Conservation (phyloP, 805 yeast species). For the Candida sanyiensis region DNA sequence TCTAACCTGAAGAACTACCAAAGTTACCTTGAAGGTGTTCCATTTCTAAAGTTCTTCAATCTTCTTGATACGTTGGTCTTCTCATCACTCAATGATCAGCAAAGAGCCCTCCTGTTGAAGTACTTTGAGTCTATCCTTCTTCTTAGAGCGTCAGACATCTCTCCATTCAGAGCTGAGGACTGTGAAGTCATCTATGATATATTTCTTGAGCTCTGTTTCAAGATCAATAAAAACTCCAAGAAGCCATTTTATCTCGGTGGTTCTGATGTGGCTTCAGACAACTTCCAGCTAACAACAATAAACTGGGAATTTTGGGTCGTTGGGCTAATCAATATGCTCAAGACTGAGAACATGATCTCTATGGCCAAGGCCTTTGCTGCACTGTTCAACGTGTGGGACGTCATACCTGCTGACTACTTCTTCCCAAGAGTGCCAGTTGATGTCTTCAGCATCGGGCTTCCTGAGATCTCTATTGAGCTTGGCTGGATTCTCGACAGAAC, state of each 20-base stretch:
- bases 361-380: constrained; percentile 60
- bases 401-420: constrained; percentile 41
- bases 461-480: constrained; percentile 2
- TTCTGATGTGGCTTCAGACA: not conserved
- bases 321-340: constrained; percentile 52
- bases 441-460: not conserved
- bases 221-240: constrained; percentile 8
- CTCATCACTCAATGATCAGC: not conserved
- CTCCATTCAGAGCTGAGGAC: constrained; percentile 33
- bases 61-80: constrained; percentile 9
- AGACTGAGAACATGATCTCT: constrained; percentile 54
- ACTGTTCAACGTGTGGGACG: constrained; percentile 70
- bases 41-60: constrained; percentile 14
- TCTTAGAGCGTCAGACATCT: constrained; percentile 29
- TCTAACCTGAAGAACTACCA: constrained; percentile 8
- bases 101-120: constrained; percentile 1
- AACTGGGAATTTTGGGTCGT: constrained; percentile 78
- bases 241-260: constrained; percentile 1
- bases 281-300: constrained; percentile 5
- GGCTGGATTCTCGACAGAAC: constrained; percentile 37
- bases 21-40: constrained; percentile 5
- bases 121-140: constrained; percentile 21
- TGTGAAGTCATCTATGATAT: constrained; percentile 40
- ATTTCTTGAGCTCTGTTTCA: constrained; percentile 24
- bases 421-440: constrained; percentile 2